A percentile compares a stretch with the other conserved stretches of the same genome.
These are phyloP conservation scores for Mortierella sp. DNA, from an alignment of 371 early-diverging fungal genomes.

Conservation along the genomic window DNA sequence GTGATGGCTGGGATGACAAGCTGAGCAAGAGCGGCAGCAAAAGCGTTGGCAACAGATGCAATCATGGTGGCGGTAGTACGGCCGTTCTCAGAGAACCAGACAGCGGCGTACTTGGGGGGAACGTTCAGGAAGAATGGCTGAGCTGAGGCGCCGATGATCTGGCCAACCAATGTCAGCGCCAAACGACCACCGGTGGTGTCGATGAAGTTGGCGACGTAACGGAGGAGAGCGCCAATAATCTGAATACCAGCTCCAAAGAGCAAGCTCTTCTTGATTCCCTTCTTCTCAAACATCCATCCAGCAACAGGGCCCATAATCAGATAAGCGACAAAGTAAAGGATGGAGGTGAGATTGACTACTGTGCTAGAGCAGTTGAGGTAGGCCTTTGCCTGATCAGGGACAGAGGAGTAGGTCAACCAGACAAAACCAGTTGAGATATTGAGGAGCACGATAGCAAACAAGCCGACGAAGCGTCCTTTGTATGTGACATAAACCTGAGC, in stretches of 20 bases:
- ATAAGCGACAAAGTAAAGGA: slow-evolving; percentile 64
- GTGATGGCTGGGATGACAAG: slow-evolving; percentile 67
- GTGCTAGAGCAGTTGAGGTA: slow-evolving; percentile 40
- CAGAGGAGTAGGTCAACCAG: slow-evolving; percentile 55
- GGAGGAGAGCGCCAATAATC: slow-evolving; percentile 70
- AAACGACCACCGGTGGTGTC: slow-evolving; percentile 58
- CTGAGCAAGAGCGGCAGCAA: slow-evolving; percentile 70
- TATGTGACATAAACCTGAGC: slow-evolving; percentile 34
- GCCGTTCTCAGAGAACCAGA: slow-evolving; percentile 76
- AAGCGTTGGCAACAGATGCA: slow-evolving; percentile 58
- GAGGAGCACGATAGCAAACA: slow-evolving; percentile 54
- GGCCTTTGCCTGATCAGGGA: slow-evolving; percentile 25
- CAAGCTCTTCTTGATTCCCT: slow-evolving; percentile 63
- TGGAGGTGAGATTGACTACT: slow-evolving; percentile 58
- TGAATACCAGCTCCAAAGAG: slow-evolving; percentile 63
- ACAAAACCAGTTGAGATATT: slow-evolving; percentile 53
- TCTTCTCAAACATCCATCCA: slow-evolving; percentile 62
- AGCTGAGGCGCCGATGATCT: slow-evolving; percentile 69
- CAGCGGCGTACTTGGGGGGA: slow-evolving; percentile 72
- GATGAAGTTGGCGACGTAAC: slow-evolving; percentile 65
- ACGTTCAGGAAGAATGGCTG: slow-evolving; percentile 74
- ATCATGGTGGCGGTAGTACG: slow-evolving; percentile 76
- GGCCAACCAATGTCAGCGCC: slow-evolving; percentile 69
- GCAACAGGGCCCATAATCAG: slow-evolving; percentile 60
- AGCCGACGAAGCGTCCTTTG: slow-evolving; percentile 42